A percentile compares a stretch with the other conserved stretches of the same genome.
These are phyloP conservation scores for Dentipellis fragilis DNA, from an alignment of 768 basidiomycete genomes.

Conservation along the genomic window DNA sequence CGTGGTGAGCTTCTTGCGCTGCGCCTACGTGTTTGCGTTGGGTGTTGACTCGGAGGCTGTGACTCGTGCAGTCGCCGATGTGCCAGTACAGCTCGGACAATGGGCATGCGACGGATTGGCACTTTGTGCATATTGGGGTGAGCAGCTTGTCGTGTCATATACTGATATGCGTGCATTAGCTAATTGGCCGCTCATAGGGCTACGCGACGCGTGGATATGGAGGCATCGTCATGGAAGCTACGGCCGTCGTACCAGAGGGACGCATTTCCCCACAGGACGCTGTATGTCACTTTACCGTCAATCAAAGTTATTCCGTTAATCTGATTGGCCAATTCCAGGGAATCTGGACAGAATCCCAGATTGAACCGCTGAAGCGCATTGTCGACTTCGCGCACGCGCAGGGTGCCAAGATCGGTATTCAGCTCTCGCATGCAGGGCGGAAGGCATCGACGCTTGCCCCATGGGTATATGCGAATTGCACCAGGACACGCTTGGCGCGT, in stretches of 20 bases:
- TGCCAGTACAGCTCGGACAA: constrained; percentile 71
- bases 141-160: constrained; percentile 4
- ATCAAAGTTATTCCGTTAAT: neutral
- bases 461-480: constrained; percentile 41
- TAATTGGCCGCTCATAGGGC: constrained; percentile 26
- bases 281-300: constrained; percentile 24
- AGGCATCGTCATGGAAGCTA: constrained; percentile 65
- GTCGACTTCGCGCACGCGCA: constrained; percentile 68
- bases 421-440: constrained; percentile 68
- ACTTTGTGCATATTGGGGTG: constrained; percentile 69
- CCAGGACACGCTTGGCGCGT: constrained; percentile 21
- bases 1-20: constrained; percentile 31
- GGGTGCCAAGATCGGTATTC: constrained; percentile 63
- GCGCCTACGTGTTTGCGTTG: neutral
- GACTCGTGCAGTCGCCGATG: constrained; percentile 48
- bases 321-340: constrained; percentile 26
- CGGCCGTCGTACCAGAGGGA: constrained; percentile 62
- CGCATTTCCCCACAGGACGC: constrained; percentile 70
- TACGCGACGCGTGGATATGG: constrained; percentile 66
- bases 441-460: constrained; percentile 67
- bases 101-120: constrained; percentile 77
- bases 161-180: neutral
- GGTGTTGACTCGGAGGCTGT: neutral
- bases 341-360: constrained; percentile 71
- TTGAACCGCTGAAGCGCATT: constrained; percentile 56